phyloP scores from a whole-genome alignment of 1,284 basidiomycete genomes.

The Singerocomus inundabilis region DNA sequence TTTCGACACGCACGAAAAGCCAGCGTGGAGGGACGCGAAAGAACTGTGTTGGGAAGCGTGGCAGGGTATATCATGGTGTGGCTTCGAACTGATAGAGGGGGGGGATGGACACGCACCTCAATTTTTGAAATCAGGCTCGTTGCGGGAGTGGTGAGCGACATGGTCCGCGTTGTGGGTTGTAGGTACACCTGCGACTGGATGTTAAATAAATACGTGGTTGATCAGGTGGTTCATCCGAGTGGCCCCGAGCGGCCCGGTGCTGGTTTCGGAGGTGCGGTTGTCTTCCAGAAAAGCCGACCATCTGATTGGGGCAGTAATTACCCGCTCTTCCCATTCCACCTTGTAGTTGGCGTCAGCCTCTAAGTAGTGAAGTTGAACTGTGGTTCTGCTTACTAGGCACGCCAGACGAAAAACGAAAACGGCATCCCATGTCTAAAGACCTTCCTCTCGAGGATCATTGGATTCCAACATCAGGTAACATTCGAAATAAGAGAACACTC shows the following conservation, averaged over 20 bases:
- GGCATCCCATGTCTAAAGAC: no score
- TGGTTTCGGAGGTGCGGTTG: neutral
- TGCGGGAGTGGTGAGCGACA: slow-evolving; percentile 19
- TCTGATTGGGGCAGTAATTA: no score
- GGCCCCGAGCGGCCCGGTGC: neutral
- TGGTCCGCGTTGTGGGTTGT: neutral
- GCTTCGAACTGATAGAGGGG: no score
- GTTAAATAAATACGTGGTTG: neutral
- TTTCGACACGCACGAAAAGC: slow-evolving; percentile 76
- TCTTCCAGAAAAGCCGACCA: no score
- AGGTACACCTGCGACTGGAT: neutral
- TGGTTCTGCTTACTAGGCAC: no score
- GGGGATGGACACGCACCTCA: slow-evolving; percentile 11
- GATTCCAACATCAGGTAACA: neutral
- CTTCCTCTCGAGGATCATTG: no score
- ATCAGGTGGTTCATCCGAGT: slow-evolving; percentile 3
- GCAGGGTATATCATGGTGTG: neutral
- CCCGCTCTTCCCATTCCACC: neutral
- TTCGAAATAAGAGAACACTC: neutral
- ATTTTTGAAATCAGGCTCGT: slow-evolving; percentile 23
- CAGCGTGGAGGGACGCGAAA: slow-evolving; percentile 76
- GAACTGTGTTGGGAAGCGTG: slow-evolving; percentile 32
- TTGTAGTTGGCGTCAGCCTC: neutral
- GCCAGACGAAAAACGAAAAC: no score
- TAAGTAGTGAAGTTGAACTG: no score